A percentile compares a stretch with the other conserved stretches of the same genome.
These are phyloP conservation scores for Pichia sp. DNA, from an alignment of 1,139 yeast species.

Conservation along the genomic window DNA sequence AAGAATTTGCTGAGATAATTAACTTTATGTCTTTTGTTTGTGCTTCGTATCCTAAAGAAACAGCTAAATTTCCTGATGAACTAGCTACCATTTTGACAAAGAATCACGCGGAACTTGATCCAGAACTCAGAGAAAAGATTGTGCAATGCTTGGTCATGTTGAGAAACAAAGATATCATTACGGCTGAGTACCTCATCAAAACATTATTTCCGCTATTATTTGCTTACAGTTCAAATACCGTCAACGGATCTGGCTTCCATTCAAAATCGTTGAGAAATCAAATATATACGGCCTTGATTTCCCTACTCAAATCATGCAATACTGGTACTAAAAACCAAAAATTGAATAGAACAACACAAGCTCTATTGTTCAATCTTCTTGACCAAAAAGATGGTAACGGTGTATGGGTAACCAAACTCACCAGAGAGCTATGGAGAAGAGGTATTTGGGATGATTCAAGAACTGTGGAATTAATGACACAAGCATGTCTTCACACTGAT, in stretches of 20 bases:
- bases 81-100: constrained; percentile 60
- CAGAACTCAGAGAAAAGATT: constrained; percentile 85
- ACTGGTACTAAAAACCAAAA: constrained; percentile 83
- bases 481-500: constrained; percentile 86
- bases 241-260: constrained; percentile 54
- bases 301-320: constrained; percentile 76
- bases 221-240: constrained; percentile 46
- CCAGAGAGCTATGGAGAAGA: constrained; percentile 94
- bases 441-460: constrained; percentile 98
- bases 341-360: constrained; percentile 85
- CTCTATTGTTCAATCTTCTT: constrained; percentile 76
- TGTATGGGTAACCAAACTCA: constrained; percentile 91
- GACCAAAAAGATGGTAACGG: constrained; percentile 64
- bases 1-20: constrained; percentile 76
- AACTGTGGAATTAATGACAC: constrained; percentile 94
- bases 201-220: constrained; percentile 79
- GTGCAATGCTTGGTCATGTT: constrained; percentile 86
- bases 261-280: constrained; percentile 81
- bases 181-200: constrained; percentile 76
- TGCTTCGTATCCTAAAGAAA: constrained; percentile 83
- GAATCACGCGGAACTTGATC: constrained; percentile 75
- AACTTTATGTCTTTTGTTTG: constrained; percentile 93
- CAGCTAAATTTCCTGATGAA: constrained; percentile 78
- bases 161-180: constrained; percentile 78
- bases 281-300: constrained; percentile 71